These are phyloP conservation scores for Heliamphora pulchella DNA, from an alignment of 179 eudicot genomes.

Conservation along the genomic window DNA sequence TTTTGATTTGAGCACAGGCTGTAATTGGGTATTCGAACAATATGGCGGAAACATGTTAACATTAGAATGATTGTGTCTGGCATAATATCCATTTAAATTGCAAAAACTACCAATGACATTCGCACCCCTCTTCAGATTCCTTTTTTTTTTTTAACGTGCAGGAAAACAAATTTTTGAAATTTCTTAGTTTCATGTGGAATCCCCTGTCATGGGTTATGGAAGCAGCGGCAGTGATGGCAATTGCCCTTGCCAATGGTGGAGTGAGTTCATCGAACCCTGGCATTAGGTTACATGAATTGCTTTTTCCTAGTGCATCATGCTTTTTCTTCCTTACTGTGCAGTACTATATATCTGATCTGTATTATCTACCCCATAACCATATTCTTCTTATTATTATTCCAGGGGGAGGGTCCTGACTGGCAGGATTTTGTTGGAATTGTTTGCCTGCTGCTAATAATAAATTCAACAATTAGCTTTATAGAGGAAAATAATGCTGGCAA, in stretches of 20 bases:
- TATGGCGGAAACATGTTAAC: too few relatives aligned
- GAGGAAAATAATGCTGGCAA: slow-evolving; percentile 81
- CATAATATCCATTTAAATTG: too few relatives aligned
- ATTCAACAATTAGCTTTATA: slow-evolving; percentile 68
- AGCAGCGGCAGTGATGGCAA: slow-evolving; percentile 66
- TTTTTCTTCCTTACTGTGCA: neutral
- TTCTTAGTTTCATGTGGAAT: slow-evolving; percentile 75
- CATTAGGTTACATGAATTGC: neutral
- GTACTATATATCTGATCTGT: neutral
- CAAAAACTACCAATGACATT: too few relatives aligned
- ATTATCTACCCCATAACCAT: neutral
- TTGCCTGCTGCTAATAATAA: slow-evolving; percentile 44
- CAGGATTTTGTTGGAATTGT: slow-evolving; percentile 67
- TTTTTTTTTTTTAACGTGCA: slow-evolving; percentile 7
- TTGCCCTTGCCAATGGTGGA: slow-evolving; percentile 54
- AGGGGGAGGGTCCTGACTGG: slow-evolving; percentile 38
- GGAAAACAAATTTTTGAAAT: slow-evolving; percentile 70
- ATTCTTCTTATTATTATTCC: neutral
- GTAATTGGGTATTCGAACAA: too few relatives aligned
- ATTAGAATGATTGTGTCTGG: too few relatives aligned
- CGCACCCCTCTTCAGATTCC: too few relatives aligned
- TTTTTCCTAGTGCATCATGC: neutral
- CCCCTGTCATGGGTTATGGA: slow-evolving; percentile 83
- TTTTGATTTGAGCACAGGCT: too few relatives aligned
- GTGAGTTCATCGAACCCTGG: slow-evolving; percentile 11